phyloP scores from a whole-genome alignment of 129 eudicot species.

The Oenanthe sinensis region DNA sequence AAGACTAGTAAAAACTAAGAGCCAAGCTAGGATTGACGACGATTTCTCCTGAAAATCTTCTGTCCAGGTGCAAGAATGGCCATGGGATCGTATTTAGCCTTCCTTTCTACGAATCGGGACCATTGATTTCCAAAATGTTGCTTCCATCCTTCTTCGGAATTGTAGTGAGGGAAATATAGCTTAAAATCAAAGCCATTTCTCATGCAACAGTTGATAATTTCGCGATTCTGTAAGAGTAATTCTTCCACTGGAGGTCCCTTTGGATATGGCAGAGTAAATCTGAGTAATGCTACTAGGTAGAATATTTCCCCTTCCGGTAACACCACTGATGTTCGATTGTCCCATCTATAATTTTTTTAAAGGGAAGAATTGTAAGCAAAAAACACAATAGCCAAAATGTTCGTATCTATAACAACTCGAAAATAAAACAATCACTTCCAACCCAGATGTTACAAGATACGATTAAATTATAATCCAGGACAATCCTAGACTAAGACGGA shows the following conservation, averaged over 20 bases:
- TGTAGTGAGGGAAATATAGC: constrained; percentile 45
- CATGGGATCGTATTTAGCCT: constrained; percentile 45
- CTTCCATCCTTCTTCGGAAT: constrained; percentile 38
- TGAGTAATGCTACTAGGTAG: constrained; percentile 45
- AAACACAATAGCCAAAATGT: too few relatives aligned
- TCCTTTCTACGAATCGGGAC: constrained; percentile 43
- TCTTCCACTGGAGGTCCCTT: constrained; percentile 29
- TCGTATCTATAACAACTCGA: too few relatives aligned
- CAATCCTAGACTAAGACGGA: background rate
- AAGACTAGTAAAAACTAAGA: background rate
- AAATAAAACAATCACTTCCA: too few relatives aligned
- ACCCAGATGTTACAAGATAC: background rate
- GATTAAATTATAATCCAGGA: background rate
- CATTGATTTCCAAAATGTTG: constrained; percentile 50
- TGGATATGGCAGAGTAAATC: constrained; percentile 38
- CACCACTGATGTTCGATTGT: constrained; percentile 37
- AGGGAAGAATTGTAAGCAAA: background rate
- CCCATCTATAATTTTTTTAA: constrained; percentile 35
- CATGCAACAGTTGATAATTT: constrained; percentile 29
- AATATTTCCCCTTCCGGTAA: constrained; percentile 50
- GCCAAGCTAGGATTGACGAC: background rate
- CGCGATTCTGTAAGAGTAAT: constrained; percentile 34
- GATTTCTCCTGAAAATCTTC: constrained; percentile 43
- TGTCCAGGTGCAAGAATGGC: constrained; percentile 66
- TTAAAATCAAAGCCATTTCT: constrained; percentile 35